Evolutionary conservation across 306 rosid species (phyloP).

Genomic region (Cicer cuneatum): DNA sequence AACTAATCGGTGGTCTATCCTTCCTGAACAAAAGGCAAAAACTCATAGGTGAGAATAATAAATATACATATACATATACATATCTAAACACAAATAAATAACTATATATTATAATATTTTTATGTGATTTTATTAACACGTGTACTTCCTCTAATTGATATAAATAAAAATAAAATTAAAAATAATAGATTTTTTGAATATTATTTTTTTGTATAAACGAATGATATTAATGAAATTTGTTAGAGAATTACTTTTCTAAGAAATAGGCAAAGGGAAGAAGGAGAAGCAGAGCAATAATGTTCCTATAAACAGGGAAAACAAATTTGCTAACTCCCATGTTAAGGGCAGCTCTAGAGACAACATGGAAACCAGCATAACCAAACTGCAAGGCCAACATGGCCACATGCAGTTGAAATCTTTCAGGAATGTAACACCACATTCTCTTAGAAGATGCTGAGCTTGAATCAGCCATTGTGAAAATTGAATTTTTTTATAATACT

Average conservation of each 20-base stretch:
- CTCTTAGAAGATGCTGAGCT: constrained; percentile 46
- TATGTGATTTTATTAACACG: neutral
- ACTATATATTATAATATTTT: neutral
- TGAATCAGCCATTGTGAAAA: constrained; percentile 63
- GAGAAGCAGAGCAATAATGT: constrained; percentile 82
- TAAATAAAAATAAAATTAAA: too few species aligned
- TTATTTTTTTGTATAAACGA: too few species aligned
- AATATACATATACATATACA: neutral
- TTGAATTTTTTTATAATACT: too few species aligned
- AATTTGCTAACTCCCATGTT: constrained; percentile 97
- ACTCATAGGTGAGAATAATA: neutral
- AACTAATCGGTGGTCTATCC: constrained; percentile 80
- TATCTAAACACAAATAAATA: neutral
- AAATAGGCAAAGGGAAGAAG: constrained; percentile 92
- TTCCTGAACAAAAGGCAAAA: constrained; percentile 60
- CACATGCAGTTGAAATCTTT: constrained; percentile 80
- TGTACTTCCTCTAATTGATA: neutral
- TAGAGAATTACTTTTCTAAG: constrained; percentile 57
- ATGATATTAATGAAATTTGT: too few species aligned
- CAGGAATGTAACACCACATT: constrained; percentile 86
- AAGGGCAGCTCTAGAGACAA: constrained; percentile 93
- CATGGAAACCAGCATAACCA: constrained; percentile 97
- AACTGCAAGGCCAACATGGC: constrained; percentile 97
- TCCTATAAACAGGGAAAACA: constrained; percentile 91
- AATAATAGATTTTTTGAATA: too few species aligned